These are phyloP conservation scores for Candida suzukii DNA, from an alignment of 805 yeast genomes.

Conservation along the genomic window DNA sequence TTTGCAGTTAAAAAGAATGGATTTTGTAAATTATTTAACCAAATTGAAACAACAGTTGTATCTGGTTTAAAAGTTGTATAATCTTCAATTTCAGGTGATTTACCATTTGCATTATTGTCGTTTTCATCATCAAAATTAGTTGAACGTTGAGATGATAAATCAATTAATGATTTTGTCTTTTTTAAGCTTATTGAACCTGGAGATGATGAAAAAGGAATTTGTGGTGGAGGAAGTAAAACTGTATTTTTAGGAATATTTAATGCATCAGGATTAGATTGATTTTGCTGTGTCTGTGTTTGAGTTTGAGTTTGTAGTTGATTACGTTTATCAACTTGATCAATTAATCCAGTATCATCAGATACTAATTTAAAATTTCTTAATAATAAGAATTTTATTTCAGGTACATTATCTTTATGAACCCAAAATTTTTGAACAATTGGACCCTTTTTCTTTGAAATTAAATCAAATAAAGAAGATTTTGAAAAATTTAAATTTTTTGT, in stretches of 20 bases:
- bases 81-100: neutral
- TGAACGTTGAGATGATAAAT: conserved; percentile 4
- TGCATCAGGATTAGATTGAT: neutral
- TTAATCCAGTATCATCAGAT: conserved; percentile 24
- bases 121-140: neutral
- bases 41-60: conserved; percentile 18
- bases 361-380: conserved; percentile 34
- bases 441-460: conserved; percentile 27
- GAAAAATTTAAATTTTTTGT: neutral
- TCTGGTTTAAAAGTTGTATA: conserved; percentile 19
- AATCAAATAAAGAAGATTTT: conserved; percentile 28
- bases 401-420: conserved; percentile 55
- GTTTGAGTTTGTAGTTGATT: conserved; percentile 2
- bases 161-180: conserved; percentile 11
- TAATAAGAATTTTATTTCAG: conserved; percentile 42
- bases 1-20: conserved; percentile 8
- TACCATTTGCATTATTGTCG: neutral
- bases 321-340: conserved; percentile 12
- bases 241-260: too few relatives aligned
- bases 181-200: conserved; percentile 6
- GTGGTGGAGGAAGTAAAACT: too few relatives aligned
- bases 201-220: neutral
- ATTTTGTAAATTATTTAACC: conserved; percentile 21
- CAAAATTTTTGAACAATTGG: conserved; percentile 35
- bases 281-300: neutral